Conservation (phyloP, 345 rosid genomes). For the Corchorus capsularis region DNA sequence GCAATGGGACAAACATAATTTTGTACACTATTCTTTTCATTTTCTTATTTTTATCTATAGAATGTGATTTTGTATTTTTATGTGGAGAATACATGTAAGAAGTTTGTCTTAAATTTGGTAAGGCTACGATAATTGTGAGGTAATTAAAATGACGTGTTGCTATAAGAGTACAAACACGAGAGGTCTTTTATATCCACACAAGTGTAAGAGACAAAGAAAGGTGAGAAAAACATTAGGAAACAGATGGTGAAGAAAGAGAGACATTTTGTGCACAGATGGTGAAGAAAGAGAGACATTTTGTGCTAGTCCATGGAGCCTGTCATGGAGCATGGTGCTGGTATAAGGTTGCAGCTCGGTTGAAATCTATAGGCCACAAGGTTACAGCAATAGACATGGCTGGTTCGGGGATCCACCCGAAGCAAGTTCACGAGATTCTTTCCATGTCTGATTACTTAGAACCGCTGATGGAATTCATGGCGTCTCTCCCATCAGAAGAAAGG, state of each 20-base stretch:
- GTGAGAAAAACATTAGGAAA: slow-evolving; percentile 26
- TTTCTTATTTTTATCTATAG: too few relatives aligned
- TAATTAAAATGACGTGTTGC: too few relatives aligned
- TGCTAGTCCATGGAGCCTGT: slow-evolving; percentile 55
- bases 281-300: slow-evolving; percentile 38
- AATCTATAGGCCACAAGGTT: slow-evolving; percentile 46
- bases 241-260: slow-evolving; percentile 5
- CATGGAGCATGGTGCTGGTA: slow-evolving; percentile 80
- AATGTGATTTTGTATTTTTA: too few relatives aligned
- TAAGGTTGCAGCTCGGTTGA: slow-evolving; percentile 44
- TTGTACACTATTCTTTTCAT: too few relatives aligned
- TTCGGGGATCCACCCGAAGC: slow-evolving; percentile 38
- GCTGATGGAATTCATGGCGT: slow-evolving; percentile 17
- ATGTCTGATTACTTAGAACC: background rate
- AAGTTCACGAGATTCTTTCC: slow-evolving; percentile 34
- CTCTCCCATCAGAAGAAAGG: slow-evolving; percentile 4
- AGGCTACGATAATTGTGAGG: background rate
- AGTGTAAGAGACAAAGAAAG: slow-evolving; percentile 11
- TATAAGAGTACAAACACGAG: too few relatives aligned
- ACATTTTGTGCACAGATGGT: slow-evolving; percentile 42
- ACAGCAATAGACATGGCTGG: slow-evolving; percentile 56
- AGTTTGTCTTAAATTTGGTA: background rate
- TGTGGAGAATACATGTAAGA: too few relatives aligned
- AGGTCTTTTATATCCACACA: too few relatives aligned
- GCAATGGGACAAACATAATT: too few relatives aligned